Evolutionary conservation across 108 stramenopile genomes (phyloP).

Genomic region (Cyclostephanos invisitatus): DNA sequence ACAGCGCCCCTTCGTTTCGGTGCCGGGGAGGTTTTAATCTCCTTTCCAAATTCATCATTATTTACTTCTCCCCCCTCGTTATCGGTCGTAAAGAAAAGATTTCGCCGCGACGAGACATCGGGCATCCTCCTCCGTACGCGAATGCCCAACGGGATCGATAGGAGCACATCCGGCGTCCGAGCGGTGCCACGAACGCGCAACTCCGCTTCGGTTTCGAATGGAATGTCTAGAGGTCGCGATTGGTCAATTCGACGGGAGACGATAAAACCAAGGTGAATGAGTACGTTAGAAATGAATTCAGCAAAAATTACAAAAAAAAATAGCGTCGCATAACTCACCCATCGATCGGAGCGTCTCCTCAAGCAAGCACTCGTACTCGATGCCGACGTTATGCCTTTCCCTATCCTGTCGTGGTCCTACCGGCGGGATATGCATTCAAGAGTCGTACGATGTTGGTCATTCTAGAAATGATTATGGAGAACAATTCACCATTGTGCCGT

Average conservation of each 20-base stretch:
- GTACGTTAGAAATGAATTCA: not conserved
- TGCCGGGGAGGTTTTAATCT: not conserved
- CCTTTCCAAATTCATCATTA: conserved; percentile 4
- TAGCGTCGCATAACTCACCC: conserved; percentile 43
- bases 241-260: not conserved
- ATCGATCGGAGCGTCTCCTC: conserved; percentile 58
- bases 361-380: conserved; percentile 76
- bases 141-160: conserved; percentile 59
- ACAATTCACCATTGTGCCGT: too few species aligned
- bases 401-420: conserved; percentile 60
- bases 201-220: conserved; percentile 82
- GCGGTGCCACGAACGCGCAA: conserved; percentile 72
- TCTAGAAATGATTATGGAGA: too few species aligned
- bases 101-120: conserved; percentile 4
- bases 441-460: too few species aligned
- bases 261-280: not conserved
- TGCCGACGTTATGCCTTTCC: conserved; percentile 63
- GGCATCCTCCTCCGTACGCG: conserved; percentile 27
- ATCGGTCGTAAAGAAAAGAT: conserved; percentile 9
- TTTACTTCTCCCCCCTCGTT: conserved; percentile 3
- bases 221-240: conserved; percentile 68
- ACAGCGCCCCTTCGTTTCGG: not conserved
- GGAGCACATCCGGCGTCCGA: conserved; percentile 76
- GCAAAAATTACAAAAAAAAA: not conserved
- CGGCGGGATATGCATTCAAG: not conserved